Conservation (phyloP, 768 basidiomycete species). For the Trametes cinnabarina region DNA sequence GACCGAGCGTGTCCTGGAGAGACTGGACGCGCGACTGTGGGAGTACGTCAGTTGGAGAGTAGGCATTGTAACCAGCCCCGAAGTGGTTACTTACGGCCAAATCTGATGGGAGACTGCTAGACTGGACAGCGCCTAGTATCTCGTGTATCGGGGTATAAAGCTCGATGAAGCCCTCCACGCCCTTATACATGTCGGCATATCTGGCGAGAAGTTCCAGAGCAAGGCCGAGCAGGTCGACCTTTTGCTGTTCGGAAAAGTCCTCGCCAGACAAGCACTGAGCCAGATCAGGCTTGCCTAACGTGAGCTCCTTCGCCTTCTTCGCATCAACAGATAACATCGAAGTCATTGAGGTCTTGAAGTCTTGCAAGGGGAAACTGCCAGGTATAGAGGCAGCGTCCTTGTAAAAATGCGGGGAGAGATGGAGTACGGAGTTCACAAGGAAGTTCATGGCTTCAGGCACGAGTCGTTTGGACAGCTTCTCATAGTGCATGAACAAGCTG, state of each 20-base stretch:
- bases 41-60: too few relatives aligned
- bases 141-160: slow-evolving; percentile 67
- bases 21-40: slow-evolving; percentile 48
- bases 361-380: slow-evolving; percentile 69
- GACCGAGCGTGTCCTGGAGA: slow-evolving; percentile 48
- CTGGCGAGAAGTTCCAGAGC: slow-evolving; percentile 61
- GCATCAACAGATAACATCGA: slow-evolving; percentile 38
- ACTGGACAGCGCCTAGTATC: slow-evolving; percentile 55
- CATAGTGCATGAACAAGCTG: slow-evolving; percentile 82
- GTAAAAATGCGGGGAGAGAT: slow-evolving; percentile 68
- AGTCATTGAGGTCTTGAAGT: slow-evolving; percentile 56
- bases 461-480: slow-evolving; percentile 77
- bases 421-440: slow-evolving; percentile 62
- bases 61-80: slow-evolving; percentile 1
- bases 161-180: slow-evolving; percentile 81
- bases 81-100: slow-evolving; percentile 53
- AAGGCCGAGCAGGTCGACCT: slow-evolving; percentile 67
- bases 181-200: slow-evolving; percentile 75
- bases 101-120: slow-evolving; percentile 42
- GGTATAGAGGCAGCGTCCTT: slow-evolving; percentile 49
- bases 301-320: slow-evolving; percentile 41
- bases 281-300: slow-evolving; percentile 47
- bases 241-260: slow-evolving; percentile 50
- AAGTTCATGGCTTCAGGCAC: slow-evolving; percentile 91
- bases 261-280: slow-evolving; percentile 37